Evolutionary conservation across 768 basidiomycete genomes (phyloP), one percentile per base, ranked within the genome.

Genomic region (Fomitopsis serialis): DNA sequence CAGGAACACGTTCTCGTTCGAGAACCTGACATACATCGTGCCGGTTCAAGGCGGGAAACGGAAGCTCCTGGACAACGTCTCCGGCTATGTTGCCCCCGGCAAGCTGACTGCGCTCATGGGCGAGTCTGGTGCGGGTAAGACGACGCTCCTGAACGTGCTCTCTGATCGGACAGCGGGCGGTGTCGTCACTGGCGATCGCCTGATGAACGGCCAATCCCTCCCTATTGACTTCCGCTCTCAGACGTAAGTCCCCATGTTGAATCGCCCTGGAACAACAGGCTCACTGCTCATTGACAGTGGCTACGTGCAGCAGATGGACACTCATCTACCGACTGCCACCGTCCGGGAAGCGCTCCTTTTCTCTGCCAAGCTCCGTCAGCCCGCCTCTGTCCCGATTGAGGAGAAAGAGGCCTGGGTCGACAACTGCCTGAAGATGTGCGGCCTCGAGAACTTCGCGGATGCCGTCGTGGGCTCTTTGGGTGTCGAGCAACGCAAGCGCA

Each of bases 281-380:
- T 37, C 13, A 7, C 17, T 13, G 29, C 25, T 46, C 17, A 5
- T 11, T 40, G 27, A 42, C 36, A 87, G 84, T 42, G 91, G 89
- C 0, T 94, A 92, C 62, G 89, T 86, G 53, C 91, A 95, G 62
- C 93, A 96, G 63, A 80, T 81, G 75, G 90, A 92, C 59, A 85
- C 83, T 0, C 92, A 94, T 68, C 75, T 86, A n/a, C 78, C 82
- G 22, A 81, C 84, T 8, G 70, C 81, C 1, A 93, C 89, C 6
- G 90, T 94, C 13, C 79, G 88, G 24, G 89, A 94, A 62, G 89
- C 91, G 0, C 72, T 94, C 9, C 68, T 81, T 42, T 87, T 91
- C 69, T 92, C 90, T 1, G 92, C 91, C 2, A 80, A 78, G 50
- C 73, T 93, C 29, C 84, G 91, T 32, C 92, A 92, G 64, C 89